phyloP scores from a whole-genome alignment of 805 yeast genomes.

The Cyberlindnera nakhonratchasimensis region DNA sequence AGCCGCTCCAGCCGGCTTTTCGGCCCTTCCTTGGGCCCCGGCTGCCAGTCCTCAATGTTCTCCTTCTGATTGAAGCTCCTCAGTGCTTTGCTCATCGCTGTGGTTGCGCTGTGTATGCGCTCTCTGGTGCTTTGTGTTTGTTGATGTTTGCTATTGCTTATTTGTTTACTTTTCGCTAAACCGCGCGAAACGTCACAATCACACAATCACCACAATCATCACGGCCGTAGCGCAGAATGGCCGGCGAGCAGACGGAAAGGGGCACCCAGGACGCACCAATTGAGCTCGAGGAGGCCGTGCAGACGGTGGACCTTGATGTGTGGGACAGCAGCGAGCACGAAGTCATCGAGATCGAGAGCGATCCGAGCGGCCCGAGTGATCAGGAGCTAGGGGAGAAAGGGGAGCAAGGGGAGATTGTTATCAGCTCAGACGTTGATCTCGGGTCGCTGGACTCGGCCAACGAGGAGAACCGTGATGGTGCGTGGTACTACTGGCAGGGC shows the following conservation, averaged over 20 bases:
- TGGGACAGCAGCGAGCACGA: no score
- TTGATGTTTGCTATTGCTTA: neutral
- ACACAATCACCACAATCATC: no score
- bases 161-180: constrained; percentile 2
- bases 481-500: constrained; percentile 4
- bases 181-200: neutral
- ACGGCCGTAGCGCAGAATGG: no score
- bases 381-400: neutral
- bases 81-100: neutral
- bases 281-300: no score
- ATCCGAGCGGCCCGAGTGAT: no score
- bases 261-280: no score
- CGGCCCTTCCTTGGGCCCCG: neutral
- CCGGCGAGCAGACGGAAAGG: no score
- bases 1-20: constrained; percentile 19
- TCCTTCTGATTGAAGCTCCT: constrained; percentile 1
- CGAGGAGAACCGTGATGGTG: neutral
- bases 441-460: neutral
- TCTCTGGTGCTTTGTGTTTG: neutral
- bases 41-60: neutral
- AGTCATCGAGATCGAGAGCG: constrained; percentile 1
- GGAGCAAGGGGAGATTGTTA: neutral
- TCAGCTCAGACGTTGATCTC: neutral
- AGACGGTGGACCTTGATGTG: no score
- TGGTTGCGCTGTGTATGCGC: neutral